Evolutionary conservation across 2,329 filamentous ascomycete species (phyloP), one percentile per base, ranked within the genome.

Genomic region (Didymella pomorum): DNA sequence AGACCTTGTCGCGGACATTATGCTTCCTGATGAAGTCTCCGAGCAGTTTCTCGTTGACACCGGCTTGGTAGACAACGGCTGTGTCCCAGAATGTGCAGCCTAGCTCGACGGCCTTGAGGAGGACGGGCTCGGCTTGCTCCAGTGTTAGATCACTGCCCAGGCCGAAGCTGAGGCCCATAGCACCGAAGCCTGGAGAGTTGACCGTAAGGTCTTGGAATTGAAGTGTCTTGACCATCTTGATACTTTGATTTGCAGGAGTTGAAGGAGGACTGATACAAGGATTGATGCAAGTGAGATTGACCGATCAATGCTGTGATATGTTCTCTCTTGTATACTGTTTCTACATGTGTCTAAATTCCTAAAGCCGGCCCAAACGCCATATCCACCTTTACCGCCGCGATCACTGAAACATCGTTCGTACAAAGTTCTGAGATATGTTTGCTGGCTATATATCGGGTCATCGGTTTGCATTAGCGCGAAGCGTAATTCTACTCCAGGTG

Each of bases 21-120:
- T 71, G 65, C 56, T 71, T 71, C n/a, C 62, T 55, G 46, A 70
- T 63, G 26, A 71, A 72, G 12, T 69, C 64, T 14, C 69, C 70
- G 0, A 72, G 60, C 16, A 72, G 61, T 41, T 72, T 70, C 46
- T 72, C 70, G 54, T 69, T 71, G 37, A 69, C 61, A n/a, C 67
- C 16, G 60, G 67, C 54, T 68, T 67, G 61, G 64, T 37, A 61
- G 33, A 39, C 62, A 14, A 67, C 70, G 66, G 25, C 68, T n/a
- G 75, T 71, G 61, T 86, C 84, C 83, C 83, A 86, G 67, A 82
- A 81, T 11, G 78, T 79, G 52, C 80, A 79, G 45, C 84, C 84
- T 1, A 80, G 64, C 35, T 82, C 80, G 73, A 81, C 82, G 3
- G 79, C 79, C 25, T 77, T 79, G 2, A 86, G 70, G 8, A 78